These are phyloP conservation scores for Trichosanthes truncata DNA, from an alignment of 306 rosid genomes.

Conservation along the genomic window DNA sequence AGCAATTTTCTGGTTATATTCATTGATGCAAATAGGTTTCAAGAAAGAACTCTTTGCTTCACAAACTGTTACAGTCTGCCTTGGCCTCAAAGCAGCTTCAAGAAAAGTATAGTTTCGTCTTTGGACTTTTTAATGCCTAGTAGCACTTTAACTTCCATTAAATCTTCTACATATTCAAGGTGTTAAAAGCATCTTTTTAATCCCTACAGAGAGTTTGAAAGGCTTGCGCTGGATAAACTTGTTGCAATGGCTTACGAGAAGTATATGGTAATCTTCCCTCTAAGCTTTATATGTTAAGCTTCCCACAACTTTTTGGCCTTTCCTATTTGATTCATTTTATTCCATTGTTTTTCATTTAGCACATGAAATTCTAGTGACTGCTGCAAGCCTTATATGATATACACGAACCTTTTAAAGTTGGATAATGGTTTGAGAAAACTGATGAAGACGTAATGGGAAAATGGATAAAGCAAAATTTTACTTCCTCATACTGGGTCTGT, in stretches of 20 bases:
- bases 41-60: slow-evolving; percentile 57
- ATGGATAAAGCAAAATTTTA: not conserved
- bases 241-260: slow-evolving; percentile 69
- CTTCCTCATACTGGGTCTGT: not conserved
- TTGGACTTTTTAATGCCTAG: slow-evolving; percentile 17
- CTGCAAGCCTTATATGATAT: not conserved
- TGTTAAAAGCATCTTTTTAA: slow-evolving; percentile 14
- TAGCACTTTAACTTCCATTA: slow-evolving; percentile 11
- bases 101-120: slow-evolving; percentile 46
- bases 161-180: slow-evolving; percentile 14
- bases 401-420: not conserved
- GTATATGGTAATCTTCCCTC: slow-evolving; percentile 57
- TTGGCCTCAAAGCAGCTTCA: slow-evolving; percentile 46
- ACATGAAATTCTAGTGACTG: not conserved
- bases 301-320: not conserved
- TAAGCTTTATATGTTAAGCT: slow-evolving; percentile 8
- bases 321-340: not conserved
- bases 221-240: slow-evolving; percentile 70
- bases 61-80: slow-evolving; percentile 48
- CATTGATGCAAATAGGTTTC: slow-evolving; percentile 41
- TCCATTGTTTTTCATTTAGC: not conserved
- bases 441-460: not conserved
- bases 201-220: slow-evolving; percentile 75
- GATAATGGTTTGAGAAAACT: not conserved
- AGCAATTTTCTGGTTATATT: slow-evolving; percentile 7